Evolutionary conservation across 176 grass and related monocot species (phyloP), one percentile per base, ranked within the genome.

Genomic region (Juncus inflexus): DNA sequence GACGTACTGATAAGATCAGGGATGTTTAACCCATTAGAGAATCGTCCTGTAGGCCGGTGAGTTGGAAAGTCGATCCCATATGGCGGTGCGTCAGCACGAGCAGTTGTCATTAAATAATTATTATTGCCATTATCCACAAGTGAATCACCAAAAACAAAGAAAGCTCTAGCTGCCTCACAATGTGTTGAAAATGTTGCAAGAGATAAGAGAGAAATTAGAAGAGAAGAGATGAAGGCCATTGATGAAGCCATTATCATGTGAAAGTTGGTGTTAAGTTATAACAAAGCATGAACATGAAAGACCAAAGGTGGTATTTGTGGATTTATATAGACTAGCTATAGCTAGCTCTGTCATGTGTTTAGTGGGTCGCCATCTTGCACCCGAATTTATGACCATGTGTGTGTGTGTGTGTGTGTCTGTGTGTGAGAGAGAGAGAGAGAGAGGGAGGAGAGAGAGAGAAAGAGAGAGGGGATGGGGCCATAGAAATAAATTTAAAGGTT

Each of bases 81-180:
- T 7, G 94, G 94, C 2, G 77, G 79, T 5, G 85, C 50, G 51
- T 99, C 94, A 0, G 94, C 88, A 16, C 94, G 94, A 58, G 94
- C 88, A 42, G 83, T 86, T 9, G 94, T 99, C 38, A 87, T 78
- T 19, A 99, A 61, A 64, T 84, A 99, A 74, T 92, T 90, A 77
- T 99, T 99, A 81, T 99, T 92, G 71, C 88, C 94, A 40, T 86
- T 89, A 77, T 99, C 94, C 2, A 99, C 94, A 35, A 99, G 85
- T 10, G 94, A 99, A 68, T 99, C 94, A 12, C 94, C 89, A 74
- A 99, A 99, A 8, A 99, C 89, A 70, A 99, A 99, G 83, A 99
- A 99, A 43, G 85, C 85, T 14, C 94, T 80, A 47, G 85, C 79
- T 60, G 79, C 85, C 14, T 71, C 79, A 74, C 10, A 80, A 67